Base-by-base conservation (phyloP, 2,329 filamentous ascomycete genomes). In the Bipolaris bicolor region DNA sequence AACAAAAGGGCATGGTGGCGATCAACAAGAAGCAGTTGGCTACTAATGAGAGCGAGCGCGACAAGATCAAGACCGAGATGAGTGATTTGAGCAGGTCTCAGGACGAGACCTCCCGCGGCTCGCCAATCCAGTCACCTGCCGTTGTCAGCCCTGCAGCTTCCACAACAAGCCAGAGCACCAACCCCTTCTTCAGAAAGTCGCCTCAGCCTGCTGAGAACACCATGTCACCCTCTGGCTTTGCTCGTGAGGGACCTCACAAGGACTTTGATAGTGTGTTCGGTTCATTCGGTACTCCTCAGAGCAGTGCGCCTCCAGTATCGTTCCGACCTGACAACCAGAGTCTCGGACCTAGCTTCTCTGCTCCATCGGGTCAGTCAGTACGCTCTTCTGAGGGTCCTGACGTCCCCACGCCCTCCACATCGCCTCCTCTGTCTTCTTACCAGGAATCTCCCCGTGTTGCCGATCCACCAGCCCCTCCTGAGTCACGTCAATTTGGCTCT, bases 11-110 rank as follows among this genome's bases (percentile, higher is more conserved):
- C 16, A 83, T 98, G 64, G 94, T 96, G 29, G 93, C 95, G 41
- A 99, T 99, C 79, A 97, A 97, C 80, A 98, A 96, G 83, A 99
- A 99, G 80, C 95, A 99, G 78, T 82, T 98, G 58, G 86, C 89
- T 34, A 97, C 93, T 0, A 91, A 90, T 55, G 95, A 99, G 76
- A 86, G 86, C 46, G 94, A 98, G 75, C 86, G 91, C 31, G 94
- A 98, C 59, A 94, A 91, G 80, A 81, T 97, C 37, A 93, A 92
- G 79, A 80, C 82, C 1, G 94, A 98, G 75, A 88, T 89, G 43
- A 88, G 88, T 57, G 87, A 86, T 49, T 83, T 89, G 62, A 84
- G 79, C 74, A 89, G 83, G 81, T 85, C 80, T 69, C 86, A 80
- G 66, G 86, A 86, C 71, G 88, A 87, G 58, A 66, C 49, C 33